These are phyloP conservation scores for Nakataea oryzae DNA, from an alignment of 2,329 filamentous ascomycete genomes.

Conservation along the genomic window DNA sequence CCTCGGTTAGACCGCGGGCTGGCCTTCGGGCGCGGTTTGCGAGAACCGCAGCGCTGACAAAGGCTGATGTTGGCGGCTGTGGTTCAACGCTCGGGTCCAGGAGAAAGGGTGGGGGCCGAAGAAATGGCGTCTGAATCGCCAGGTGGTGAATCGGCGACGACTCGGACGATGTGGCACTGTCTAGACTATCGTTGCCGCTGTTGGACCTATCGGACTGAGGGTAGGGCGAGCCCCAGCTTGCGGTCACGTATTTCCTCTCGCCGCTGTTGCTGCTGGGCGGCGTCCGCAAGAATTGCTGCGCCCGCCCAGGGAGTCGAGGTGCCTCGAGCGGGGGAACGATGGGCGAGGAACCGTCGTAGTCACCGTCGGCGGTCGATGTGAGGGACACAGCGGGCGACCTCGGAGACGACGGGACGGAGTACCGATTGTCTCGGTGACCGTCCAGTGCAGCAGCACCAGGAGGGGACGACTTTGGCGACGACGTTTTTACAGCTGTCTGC, in stretches of 20 bases:
- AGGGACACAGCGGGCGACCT: constrained; percentile 50
- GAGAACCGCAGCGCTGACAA: constrained; percentile 47
- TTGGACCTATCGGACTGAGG: constrained; percentile 48
- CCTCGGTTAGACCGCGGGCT: constrained; percentile 59
- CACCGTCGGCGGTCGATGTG: constrained; percentile 49
- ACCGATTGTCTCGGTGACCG: constrained; percentile 29
- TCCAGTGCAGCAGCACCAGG: constrained; percentile 54
- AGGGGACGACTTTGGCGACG: constrained; percentile 36
- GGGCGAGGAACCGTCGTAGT: constrained; percentile 37
- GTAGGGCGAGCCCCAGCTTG: constrained; percentile 90
- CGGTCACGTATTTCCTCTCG: constrained; percentile 48
- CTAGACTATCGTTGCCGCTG: constrained; percentile 39
- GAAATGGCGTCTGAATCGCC: constrained; percentile 50
- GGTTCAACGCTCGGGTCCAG: constrained; percentile 23
- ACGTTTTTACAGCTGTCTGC: constrained; percentile 35
- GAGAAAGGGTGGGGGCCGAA: constrained; percentile 43
- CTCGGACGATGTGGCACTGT: constrained; percentile 42
- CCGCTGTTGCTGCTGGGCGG: constrained; percentile 28
- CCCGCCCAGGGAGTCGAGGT: constrained; percentile 46
- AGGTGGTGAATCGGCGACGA: constrained; percentile 51
- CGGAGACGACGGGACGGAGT: constrained; percentile 25
- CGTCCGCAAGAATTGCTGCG: constrained; percentile 44
- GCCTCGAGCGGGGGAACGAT: constrained; percentile 47
- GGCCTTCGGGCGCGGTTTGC: constrained; percentile 52
- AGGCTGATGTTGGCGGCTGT: constrained; percentile 17